Percentiles rank a stretch among this genome's conserved stretches.
Evolutionary conservation across 495 filamentous ascomycete species (phyloP).

Genomic region (Bacidia rubella): DNA sequence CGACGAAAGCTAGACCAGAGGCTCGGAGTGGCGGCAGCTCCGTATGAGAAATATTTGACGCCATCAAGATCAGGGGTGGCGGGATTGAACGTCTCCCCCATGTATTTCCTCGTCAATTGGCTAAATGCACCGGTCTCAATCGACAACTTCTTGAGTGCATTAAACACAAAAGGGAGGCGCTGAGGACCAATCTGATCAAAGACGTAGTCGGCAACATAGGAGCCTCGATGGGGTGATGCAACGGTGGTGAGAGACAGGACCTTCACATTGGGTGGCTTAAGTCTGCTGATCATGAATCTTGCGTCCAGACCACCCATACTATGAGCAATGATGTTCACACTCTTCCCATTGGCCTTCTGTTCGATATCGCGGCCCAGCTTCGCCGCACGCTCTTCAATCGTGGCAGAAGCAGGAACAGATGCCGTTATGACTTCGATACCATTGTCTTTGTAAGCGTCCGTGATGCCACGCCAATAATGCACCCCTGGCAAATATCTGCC

Average conservation of each 20-base stretch:
- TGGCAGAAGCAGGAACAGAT: conserved; percentile 62
- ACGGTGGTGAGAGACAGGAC: conserved; percentile 76
- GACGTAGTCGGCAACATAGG: conserved; percentile 73
- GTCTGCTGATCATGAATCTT: conserved; percentile 77
- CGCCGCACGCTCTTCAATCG: conserved; percentile 55
- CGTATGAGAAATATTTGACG: conserved; percentile 88
- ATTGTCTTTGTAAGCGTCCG: conserved; percentile 56
- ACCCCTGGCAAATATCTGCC: conserved; percentile 61
- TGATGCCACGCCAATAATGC: conserved; percentile 87
- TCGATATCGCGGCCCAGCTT: conserved; percentile 36
- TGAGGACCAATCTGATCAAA: conserved; percentile 53
- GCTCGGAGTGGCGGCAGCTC: conserved; percentile 54
- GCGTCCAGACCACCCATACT: conserved; percentile 84
- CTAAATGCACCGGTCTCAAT: conserved; percentile 72
- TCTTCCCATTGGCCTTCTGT: conserved; percentile 49
- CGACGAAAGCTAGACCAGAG: conserved; percentile 61
- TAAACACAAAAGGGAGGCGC: conserved; percentile 55
- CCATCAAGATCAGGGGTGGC: conserved; percentile 54
- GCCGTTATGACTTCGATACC: conserved; percentile 70
- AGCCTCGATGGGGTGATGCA: conserved; percentile 75
- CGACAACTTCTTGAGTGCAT: conserved; percentile 47
- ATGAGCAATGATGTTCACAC: conserved; percentile 82
- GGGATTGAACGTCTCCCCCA: conserved; percentile 72
- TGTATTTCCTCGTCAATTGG: conserved; percentile 73
- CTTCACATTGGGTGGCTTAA: conserved; percentile 57